These are phyloP conservation scores for Pachysandra terminalis DNA, from an alignment of 164 flowering plant species.

Conservation along the genomic window DNA sequence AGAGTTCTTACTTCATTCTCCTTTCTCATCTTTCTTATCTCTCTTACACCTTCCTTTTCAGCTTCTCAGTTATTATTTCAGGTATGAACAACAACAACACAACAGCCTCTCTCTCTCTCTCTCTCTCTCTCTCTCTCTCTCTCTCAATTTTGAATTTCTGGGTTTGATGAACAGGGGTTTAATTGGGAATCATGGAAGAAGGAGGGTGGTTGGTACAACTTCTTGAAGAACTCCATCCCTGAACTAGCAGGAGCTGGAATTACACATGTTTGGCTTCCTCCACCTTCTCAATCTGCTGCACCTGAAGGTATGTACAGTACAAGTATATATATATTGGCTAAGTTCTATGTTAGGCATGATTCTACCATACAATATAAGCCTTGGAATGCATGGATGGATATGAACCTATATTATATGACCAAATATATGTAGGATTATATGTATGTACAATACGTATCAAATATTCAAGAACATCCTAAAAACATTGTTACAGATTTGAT, in stretches of 20 bases:
- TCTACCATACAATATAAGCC: background rate
- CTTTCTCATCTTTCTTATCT: conserved; percentile 15
- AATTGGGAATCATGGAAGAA: conserved; percentile 69
- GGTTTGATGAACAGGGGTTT: conserved; percentile 47
- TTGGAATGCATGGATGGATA: background rate
- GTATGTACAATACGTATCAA: too few species aligned
- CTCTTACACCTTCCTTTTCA: conserved; percentile 12
- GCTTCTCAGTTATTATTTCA: conserved; percentile 19
- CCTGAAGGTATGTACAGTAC: conserved; percentile 40
- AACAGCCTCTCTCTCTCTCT: background rate
- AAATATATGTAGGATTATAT: too few species aligned
- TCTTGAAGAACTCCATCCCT: conserved; percentile 29
- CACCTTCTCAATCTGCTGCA: conserved; percentile 61
- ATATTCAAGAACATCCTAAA: too few species aligned
- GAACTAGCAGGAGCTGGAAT: conserved; percentile 58
- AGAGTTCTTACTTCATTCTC: background rate
- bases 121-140: background rate
- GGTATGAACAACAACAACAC: conserved; percentile 3
- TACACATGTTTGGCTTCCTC: conserved; percentile 86
- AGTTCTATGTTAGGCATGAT: background rate
- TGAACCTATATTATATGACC: background rate
- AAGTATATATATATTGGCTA: background rate
- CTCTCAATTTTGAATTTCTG: background rate
- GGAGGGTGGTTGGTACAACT: conserved; percentile 62
- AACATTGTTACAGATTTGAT: too few species aligned